Evolutionary conservation across 305 asterid species (phyloP).

Genomic region (Nicotiana rustica): DNA sequence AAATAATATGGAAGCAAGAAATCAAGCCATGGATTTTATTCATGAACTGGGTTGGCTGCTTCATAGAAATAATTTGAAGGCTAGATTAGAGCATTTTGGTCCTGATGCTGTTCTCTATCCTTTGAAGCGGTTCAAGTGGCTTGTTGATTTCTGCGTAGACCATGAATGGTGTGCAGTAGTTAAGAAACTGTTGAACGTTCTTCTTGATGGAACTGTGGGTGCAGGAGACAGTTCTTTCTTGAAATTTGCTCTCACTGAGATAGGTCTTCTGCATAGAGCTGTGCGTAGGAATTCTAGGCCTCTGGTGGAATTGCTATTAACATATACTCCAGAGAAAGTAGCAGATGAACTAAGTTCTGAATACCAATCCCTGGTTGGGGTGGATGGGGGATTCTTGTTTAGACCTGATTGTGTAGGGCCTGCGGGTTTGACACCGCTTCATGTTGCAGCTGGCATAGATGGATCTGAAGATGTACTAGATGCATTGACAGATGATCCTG

Average conservation of each 20-base stretch:
- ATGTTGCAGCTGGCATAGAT: conserved; percentile 81
- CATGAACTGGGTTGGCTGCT: conserved; percentile 90
- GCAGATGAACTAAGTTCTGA: conserved; percentile 58
- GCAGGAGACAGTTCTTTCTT: conserved; percentile 55
- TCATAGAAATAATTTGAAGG: conserved; percentile 57
- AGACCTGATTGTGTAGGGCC: conserved; percentile 74
- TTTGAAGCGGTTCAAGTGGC: conserved; percentile 70
- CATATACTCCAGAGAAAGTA: conserved; percentile 59
- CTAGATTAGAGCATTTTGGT: conserved; percentile 53
- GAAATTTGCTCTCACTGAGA: conserved; percentile 60
- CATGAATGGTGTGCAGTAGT: conserved; percentile 80
- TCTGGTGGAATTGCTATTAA: conserved; percentile 69
- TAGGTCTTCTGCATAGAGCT: conserved; percentile 77
- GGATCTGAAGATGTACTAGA: conserved; percentile 74
- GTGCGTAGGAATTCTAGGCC: conserved; percentile 72
- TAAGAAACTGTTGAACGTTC: conserved; percentile 63
- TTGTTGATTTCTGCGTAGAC: conserved; percentile 69
- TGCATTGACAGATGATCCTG: conserved; percentile 78
- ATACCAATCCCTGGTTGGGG: conserved; percentile 47
- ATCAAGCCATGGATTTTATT: conserved; percentile 67
- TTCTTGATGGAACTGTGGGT: conserved; percentile 62
- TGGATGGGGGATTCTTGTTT: conserved; percentile 53
- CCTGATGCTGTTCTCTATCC: conserved; percentile 49
- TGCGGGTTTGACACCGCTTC: conserved; percentile 86
- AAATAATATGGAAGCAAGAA: conserved; percentile 46